These are phyloP conservation scores for Hemileccinum impolitum DNA, from an alignment of 768 basidiomycete species.

Conservation along the genomic window DNA sequence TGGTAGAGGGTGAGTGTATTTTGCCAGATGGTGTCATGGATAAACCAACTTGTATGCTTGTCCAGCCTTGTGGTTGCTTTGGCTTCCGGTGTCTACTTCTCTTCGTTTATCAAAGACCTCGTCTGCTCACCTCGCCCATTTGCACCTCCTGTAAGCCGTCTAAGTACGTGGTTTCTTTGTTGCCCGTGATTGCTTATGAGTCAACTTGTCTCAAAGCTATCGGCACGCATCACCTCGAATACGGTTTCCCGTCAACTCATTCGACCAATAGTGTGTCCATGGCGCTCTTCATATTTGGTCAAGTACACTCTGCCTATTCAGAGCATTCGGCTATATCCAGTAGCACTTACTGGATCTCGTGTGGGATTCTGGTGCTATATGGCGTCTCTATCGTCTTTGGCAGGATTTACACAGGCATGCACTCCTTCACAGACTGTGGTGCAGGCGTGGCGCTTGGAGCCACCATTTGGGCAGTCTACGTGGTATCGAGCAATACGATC, in stretches of 20 bases:
- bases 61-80: conserved; percentile 65
- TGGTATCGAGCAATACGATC: conserved; percentile 34
- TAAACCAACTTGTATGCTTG: neutral
- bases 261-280: conserved; percentile 89
- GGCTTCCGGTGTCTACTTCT: conserved; percentile 78
- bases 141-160: too few relatives aligned
- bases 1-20: conserved; percentile 63
- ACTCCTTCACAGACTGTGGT: conserved; percentile 74
- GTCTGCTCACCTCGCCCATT: too few relatives aligned
- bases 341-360: conserved; percentile 40
- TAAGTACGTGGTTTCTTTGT: too few relatives aligned
- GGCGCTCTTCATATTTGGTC: conserved; percentile 72
- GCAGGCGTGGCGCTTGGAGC: conserved; percentile 64
- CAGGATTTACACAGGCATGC: conserved; percentile 85
- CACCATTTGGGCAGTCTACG: conserved; percentile 53
- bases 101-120: conserved; percentile 74
- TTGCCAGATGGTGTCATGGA: neutral
- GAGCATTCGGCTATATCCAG: conserved; percentile 41
- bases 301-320: conserved; percentile 50
- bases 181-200: conserved; percentile 27
- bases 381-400: conserved; percentile 73
- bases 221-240: conserved; percentile 80
- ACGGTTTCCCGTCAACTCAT: conserved; percentile 96
- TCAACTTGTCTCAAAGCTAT: conserved; percentile 47
- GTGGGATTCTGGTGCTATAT: conserved; percentile 52